Percentiles rank a stretch among this genome's conserved stretches.
Evolutionary conservation across 768 basidiomycete species (phyloP).

Genomic region (Leccinum ochraceum): DNA sequence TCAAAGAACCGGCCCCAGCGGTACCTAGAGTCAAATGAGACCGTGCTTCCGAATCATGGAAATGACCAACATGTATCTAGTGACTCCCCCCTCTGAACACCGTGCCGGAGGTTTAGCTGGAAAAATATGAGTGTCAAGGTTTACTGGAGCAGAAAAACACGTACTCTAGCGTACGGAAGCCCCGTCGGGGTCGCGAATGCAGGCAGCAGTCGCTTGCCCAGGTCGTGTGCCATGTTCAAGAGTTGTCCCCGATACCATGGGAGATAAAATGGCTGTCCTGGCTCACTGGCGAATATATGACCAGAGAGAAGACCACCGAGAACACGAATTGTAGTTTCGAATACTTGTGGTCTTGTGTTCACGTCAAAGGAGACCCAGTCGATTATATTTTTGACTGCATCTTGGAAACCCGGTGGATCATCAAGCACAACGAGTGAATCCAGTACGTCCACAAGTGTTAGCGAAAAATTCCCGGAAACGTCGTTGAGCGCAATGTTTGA

Average conservation of each 20-base stretch:
- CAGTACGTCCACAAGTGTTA: conserved; percentile 79
- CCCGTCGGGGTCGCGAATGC: conserved; percentile 93
- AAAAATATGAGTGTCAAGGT: conserved; percentile 4
- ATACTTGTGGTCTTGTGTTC: conserved; percentile 96
- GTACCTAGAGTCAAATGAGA: conserved; percentile 54
- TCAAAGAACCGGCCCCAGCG: conserved; percentile 89
- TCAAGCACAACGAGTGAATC: conserved; percentile 90
- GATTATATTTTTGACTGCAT: conserved; percentile 82
- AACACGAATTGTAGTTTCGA: conserved; percentile 94
- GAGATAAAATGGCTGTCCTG: conserved; percentile 67
- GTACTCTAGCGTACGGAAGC: conserved; percentile 86
- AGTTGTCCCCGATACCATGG: conserved; percentile 87
- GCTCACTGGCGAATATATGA: conserved; percentile 75
- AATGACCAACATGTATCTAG: conserved; percentile 75
- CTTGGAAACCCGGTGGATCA: conserved; percentile 76
- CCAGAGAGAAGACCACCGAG: conserved; percentile 88
- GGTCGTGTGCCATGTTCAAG: conserved; percentile 78
- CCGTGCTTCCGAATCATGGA: neutral
- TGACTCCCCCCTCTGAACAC: conserved; percentile 74
- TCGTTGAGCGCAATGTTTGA: conserved; percentile 84
- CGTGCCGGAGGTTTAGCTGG: conserved; percentile 83
- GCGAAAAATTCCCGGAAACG: conserved; percentile 90
- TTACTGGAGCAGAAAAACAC: conserved; percentile 5
- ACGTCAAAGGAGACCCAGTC: conserved; percentile 88
- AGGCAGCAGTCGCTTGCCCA: conserved; percentile 83